Percentiles rank a stretch among this genome's conserved stretches.
Evolutionary conservation across 306 rosid species (phyloP).

Genomic region (Dalbergia cochinchinensis): DNA sequence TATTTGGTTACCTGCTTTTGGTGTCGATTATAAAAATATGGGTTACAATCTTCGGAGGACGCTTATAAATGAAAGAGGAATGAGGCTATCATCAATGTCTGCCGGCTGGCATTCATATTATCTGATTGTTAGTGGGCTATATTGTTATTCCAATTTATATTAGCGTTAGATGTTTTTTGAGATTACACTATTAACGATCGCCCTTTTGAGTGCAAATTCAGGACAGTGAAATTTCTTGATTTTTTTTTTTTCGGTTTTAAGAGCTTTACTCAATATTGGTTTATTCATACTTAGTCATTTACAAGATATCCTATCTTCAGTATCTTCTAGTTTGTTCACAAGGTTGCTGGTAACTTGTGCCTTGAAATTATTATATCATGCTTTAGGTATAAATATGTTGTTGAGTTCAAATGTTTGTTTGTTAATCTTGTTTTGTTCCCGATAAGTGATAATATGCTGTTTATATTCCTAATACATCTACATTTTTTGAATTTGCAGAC

Average conservation of each 20-base stretch:
- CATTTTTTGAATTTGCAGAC: slow-evolving; percentile 71
- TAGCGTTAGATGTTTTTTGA: not conserved
- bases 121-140: slow-evolving; percentile 26
- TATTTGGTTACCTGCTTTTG: slow-evolving; percentile 24
- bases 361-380: slow-evolving; percentile 12
- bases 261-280: not conserved
- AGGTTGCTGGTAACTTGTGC: slow-evolving; percentile 3
- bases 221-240: not conserved
- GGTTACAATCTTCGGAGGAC: not conserved
- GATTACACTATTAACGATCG: not conserved
- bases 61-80: slow-evolving; percentile 9
- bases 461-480: slow-evolving; percentile 42
- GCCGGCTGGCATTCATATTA: slow-evolving; percentile 17
- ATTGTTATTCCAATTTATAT: slow-evolving; percentile 16
- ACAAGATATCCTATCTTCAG: not conserved
- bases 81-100: slow-evolving; percentile 24
- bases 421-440: slow-evolving; percentile 31
- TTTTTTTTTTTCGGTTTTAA: not conserved
- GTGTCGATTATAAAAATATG: not conserved
- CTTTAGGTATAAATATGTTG: slow-evolving; percentile 26
- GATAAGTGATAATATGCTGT: not conserved
- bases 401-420: not conserved
- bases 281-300: slow-evolving; percentile 1
- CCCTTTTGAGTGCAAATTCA: slow-evolving; percentile 3
- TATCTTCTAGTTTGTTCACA: slow-evolving; percentile 10